These are phyloP conservation scores for Sextonia rubra DNA, from an alignment of 164 flowering plant genomes.

Conservation along the genomic window DNA sequence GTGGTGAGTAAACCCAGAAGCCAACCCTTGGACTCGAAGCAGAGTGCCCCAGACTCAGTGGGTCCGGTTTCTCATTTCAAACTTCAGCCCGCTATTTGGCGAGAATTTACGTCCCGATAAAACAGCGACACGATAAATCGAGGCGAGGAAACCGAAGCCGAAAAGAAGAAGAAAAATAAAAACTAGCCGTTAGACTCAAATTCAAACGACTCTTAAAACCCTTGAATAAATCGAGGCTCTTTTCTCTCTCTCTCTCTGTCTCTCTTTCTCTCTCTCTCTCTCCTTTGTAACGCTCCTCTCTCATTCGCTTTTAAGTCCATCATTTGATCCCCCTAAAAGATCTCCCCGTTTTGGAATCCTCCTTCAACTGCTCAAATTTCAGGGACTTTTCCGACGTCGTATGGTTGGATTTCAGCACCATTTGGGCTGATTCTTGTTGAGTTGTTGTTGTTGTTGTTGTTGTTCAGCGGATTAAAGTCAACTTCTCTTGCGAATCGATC, in stretches of 20 bases:
- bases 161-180: not conserved
- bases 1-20: not conserved
- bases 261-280: not conserved
- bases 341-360: not conserved
- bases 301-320: not conserved
- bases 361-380: not conserved
- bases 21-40: too few species aligned
- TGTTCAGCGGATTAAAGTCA: not conserved
- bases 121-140: too few species aligned
- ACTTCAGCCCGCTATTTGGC: not conserved
- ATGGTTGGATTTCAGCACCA: not conserved
- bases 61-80: not conserved
- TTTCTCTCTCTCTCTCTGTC: not conserved
- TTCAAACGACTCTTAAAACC: conserved; percentile 7
- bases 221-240: conserved; percentile 1
- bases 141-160: not conserved
- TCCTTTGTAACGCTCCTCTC: conserved; percentile 2
- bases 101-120: too few species aligned
- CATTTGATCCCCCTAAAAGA: not conserved
- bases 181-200: conserved; percentile 13
- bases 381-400: not conserved
- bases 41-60: too few species aligned
- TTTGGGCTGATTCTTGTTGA: not conserved
- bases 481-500: not conserved
- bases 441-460: too few species aligned